Conservation (phyloP, 306 rosid genomes). For the Potentilla sterilis region DNA sequence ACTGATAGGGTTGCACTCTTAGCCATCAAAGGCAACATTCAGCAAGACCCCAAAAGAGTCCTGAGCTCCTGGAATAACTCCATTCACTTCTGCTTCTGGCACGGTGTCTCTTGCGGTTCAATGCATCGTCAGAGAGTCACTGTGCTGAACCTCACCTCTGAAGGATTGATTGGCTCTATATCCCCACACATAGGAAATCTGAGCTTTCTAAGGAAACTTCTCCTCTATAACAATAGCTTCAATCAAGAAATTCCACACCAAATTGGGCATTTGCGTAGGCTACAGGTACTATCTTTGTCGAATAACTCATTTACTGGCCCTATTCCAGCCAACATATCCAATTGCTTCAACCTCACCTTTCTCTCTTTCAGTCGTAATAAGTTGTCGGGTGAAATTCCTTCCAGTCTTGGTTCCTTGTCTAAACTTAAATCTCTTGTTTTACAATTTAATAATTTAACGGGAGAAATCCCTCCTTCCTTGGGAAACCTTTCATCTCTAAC, state of each 20-base stretch:
- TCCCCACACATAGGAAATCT: neutral
- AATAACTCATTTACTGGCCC: neutral
- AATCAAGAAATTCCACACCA: neutral
- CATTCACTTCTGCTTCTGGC: neutral
- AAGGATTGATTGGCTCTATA: neutral
- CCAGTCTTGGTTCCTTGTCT: neutral
- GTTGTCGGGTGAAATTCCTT: neutral
- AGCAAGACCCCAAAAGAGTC: neutral
- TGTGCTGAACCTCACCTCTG: neutral
- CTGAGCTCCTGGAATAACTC: neutral
- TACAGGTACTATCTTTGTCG: rapidly evolving
- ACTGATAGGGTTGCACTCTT: neutral
- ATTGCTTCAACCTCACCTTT: neutral
- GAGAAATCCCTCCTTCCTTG: neutral
- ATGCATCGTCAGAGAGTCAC: neutral
- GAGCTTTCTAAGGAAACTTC: neutral
- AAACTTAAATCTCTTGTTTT: neutral
- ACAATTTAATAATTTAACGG: rapidly evolving
- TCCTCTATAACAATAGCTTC: neutral
- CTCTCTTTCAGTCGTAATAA: neutral
- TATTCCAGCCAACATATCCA: neutral
- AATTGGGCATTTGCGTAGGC: neutral
- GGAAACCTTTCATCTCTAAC: neutral
- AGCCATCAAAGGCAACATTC: neutral
- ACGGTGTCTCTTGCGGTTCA: neutral